Percentiles rank a stretch among this genome's conserved stretches.
These are phyloP conservation scores for Neurospora sp. DNA, from an alignment of 2,329 filamentous ascomycete genomes.

Conservation along the genomic window DNA sequence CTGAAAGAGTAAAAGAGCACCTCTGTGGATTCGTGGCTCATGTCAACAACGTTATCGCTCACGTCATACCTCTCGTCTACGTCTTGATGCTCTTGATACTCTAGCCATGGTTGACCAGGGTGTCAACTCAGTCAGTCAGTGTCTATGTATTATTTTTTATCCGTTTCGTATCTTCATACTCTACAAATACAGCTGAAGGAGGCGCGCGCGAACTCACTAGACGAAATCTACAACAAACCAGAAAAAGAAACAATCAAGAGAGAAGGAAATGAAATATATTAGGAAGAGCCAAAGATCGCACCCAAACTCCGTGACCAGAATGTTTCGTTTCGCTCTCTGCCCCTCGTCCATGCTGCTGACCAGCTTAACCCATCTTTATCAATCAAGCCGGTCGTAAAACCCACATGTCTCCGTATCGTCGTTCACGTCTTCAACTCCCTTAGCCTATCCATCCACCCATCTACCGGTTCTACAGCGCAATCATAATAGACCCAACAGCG, in stretches of 20 bases:
- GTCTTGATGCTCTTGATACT: not conserved
- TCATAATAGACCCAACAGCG: not conserved
- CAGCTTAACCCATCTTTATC: not conserved
- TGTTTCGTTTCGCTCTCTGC: conserved; percentile 8
- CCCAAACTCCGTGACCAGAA: conserved; percentile 17
- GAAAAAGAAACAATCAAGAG: not conserved
- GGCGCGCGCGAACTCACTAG: not conserved
- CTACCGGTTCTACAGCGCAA: not conserved
- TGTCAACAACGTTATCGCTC: not conserved
- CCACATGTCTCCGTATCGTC: not conserved
- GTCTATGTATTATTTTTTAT: not conserved
- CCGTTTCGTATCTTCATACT: not conserved
- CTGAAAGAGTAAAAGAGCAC: not conserved
- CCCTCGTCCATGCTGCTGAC: conserved; percentile 1
- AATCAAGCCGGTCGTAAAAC: not conserved
- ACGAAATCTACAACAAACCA: not conserved
- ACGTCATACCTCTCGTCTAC: not conserved
- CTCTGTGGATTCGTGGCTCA: not conserved
- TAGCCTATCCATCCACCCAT: not conserved
- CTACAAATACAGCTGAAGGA: not conserved
- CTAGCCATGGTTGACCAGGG: not conserved
- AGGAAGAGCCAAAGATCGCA: conserved; percentile 5
- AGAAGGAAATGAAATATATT: conserved; percentile 4
- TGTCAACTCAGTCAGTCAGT: not conserved
- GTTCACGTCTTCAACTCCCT: not conserved